Percentiles rank a stretch among this genome's conserved stretches.
These are phyloP conservation scores for Neltuma alba DNA, from an alignment of 306 rosid genomes.

Conservation along the genomic window DNA sequence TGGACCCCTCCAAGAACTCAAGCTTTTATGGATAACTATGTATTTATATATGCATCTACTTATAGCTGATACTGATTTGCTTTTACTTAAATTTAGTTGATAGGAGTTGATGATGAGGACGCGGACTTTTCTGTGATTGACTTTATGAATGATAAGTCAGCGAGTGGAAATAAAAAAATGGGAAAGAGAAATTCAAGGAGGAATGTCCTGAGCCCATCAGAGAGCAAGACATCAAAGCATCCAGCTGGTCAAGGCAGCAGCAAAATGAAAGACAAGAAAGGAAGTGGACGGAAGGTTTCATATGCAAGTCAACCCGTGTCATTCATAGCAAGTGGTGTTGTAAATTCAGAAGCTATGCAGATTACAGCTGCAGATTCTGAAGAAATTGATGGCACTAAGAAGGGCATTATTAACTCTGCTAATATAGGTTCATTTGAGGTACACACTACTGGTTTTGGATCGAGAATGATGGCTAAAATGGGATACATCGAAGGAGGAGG, in stretches of 20 bases:
- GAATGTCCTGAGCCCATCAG: constrained; percentile 39
- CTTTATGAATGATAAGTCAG: constrained; percentile 45
- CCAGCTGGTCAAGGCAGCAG: constrained; percentile 47
- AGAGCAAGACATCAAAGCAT: constrained; percentile 46
- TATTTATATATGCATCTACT: constrained; percentile 14
- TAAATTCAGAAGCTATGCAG: constrained; percentile 58
- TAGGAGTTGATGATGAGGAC: constrained; percentile 66
- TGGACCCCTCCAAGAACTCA: too few relatives aligned
- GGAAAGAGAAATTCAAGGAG: constrained; percentile 53
- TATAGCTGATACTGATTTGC: constrained; percentile 28
- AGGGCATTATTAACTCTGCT: constrained; percentile 40
- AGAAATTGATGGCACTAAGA: constrained; percentile 44
- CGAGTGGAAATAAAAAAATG: constrained; percentile 40
- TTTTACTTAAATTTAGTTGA: constrained; percentile 51
- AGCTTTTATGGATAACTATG: neutral
- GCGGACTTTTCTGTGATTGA: constrained; percentile 67
- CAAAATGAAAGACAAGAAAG: constrained; percentile 53
- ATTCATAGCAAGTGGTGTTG: constrained; percentile 71
- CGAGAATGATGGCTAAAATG: constrained; percentile 97
- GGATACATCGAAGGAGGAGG: constrained; percentile 85
- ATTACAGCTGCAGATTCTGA: constrained; percentile 35
- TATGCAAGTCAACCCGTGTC: constrained; percentile 79
- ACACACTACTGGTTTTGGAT: constrained; percentile 95
- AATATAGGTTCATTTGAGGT: constrained; percentile 71
- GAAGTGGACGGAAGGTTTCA: constrained; percentile 49